These are phyloP conservation scores for Alternaria panax DNA, from an alignment of 2,329 filamentous ascomycete genomes.

Conservation along the genomic window DNA sequence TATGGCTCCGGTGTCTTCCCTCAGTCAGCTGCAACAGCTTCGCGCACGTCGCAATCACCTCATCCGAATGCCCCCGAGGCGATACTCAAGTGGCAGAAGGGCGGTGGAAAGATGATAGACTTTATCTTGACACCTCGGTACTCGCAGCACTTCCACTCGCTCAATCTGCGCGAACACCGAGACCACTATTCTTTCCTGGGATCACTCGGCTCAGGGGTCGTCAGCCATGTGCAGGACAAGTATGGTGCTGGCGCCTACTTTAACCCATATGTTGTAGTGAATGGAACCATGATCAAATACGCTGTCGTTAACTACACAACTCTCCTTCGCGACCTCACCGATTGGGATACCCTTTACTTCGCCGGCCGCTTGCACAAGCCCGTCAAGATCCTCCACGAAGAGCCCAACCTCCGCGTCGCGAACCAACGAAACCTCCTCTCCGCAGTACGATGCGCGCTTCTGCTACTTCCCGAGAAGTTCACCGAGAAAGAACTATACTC, in stretches of 20 bases:
- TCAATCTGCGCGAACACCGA: conserved; percentile 87
- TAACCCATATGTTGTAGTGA: conserved; percentile 92
- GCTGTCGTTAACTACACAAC: conserved; percentile 95
- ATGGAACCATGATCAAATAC: conserved; percentile 97
- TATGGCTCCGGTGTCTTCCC: conserved; percentile 97
- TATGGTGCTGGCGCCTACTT: conserved; percentile 97
- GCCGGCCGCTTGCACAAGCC: conserved; percentile 96
- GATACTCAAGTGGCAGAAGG: conserved; percentile 83
- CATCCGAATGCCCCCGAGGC: conserved; percentile 84
- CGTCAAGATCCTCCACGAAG: conserved; percentile 95
- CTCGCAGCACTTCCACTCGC: conserved; percentile 94
- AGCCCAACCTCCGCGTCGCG: conserved; percentile 87
- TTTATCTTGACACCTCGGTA: conserved; percentile 97
- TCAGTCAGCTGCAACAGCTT: conserved; percentile 64
- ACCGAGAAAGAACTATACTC: conserved; percentile 87
- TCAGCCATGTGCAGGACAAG: conserved; percentile 84
- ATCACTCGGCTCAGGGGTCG: conserved; percentile 81
- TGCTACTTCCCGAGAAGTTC: conserved; percentile 84
- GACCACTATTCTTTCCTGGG: conserved; percentile 91
- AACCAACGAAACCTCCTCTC: conserved; percentile 97
- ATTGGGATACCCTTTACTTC: conserved; percentile 96
- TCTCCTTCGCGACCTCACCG: conserved; percentile 81
- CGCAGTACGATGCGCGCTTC: conserved; percentile 85
- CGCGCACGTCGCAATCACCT: conserved; percentile 66
- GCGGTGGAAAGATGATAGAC: conserved; percentile 94